These are phyloP conservation scores for Celoporthe dispersa DNA, from an alignment of 2,329 filamentous ascomycete genomes.

Conservation along the genomic window DNA sequence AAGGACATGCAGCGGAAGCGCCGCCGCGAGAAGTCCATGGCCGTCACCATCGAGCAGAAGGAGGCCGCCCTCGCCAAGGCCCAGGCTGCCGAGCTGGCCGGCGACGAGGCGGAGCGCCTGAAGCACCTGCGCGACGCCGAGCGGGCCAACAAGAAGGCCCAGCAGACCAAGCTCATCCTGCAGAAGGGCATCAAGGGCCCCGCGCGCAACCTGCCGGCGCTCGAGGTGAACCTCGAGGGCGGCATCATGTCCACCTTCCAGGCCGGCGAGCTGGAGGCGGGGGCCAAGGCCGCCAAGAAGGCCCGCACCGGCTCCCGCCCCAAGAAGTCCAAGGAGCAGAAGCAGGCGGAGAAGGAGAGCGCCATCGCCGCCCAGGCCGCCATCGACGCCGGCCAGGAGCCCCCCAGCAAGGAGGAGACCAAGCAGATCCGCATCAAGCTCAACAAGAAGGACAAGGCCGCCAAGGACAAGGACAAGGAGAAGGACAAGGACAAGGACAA, in stretches of 20 bases:
- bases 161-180: conserved; percentile 84
- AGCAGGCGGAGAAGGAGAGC: conserved; percentile 76
- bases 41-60: conserved; percentile 88
- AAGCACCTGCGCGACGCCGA: conserved; percentile 85
- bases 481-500: conserved; percentile 45
- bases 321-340: conserved; percentile 90
- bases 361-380: conserved; percentile 89
- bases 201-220: conserved; percentile 67
- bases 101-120: conserved; percentile 78
- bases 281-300: conserved; percentile 48
- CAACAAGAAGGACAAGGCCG: conserved; percentile 52
- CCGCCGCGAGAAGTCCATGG: conserved; percentile 93
- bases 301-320: conserved; percentile 68
- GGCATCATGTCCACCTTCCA: conserved; percentile 86
- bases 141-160: conserved; percentile 88
- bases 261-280: conserved; percentile 61
- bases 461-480: conserved; percentile 42
- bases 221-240: conserved; percentile 82
- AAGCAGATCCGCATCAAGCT: conserved; percentile 68
- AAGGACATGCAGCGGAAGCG: conserved; percentile 99
- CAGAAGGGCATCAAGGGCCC: conserved; percentile 85
- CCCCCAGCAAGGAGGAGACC: conserved; percentile 63
- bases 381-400: conserved; percentile 76
- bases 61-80: conserved; percentile 81
- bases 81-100: conserved; percentile 62